phyloP scores from a whole-genome alignment of 2,329 filamentous ascomycete genomes.

The Thermoascus crustaceus region DNA sequence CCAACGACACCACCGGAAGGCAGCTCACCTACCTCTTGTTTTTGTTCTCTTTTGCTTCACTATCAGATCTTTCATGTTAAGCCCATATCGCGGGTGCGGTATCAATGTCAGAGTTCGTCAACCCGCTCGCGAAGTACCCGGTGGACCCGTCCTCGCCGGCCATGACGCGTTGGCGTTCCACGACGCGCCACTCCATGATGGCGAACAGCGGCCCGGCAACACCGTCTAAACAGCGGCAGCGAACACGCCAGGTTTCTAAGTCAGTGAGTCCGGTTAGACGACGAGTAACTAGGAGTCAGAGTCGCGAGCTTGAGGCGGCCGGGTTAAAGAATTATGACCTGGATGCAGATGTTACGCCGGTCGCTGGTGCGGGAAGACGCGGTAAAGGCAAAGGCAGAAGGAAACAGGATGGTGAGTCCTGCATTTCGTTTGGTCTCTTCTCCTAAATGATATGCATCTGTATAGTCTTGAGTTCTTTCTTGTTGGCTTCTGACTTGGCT shows the following conservation, averaged over 20 bases:
- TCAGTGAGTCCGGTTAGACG: conserved; percentile 4
- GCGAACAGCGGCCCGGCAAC: conserved; percentile 1
- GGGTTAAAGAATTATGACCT: conserved; percentile 3
- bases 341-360: background rate
- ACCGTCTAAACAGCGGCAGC: background rate
- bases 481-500: too few species aligned
- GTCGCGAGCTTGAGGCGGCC: conserved; percentile 23
- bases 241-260: background rate
- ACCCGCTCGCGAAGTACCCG: background rate
- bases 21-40: too few species aligned
- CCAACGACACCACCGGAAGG: too few species aligned
- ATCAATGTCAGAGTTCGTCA: background rate
- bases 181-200: background rate
- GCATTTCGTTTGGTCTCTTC: background rate
- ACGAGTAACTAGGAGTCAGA: conserved; percentile 32
- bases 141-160: background rate
- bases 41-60: background rate
- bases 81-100: background rate
- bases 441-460: background rate
- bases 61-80: background rate
- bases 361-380: background rate
- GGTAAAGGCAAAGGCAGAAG: background rate
- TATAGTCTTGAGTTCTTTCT: too few species aligned
- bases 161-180: background rate
- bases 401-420: background rate